Evolutionary conservation across 208 protist genomes (phyloP).

Genomic region (Borovskyia barvae): DNA sequence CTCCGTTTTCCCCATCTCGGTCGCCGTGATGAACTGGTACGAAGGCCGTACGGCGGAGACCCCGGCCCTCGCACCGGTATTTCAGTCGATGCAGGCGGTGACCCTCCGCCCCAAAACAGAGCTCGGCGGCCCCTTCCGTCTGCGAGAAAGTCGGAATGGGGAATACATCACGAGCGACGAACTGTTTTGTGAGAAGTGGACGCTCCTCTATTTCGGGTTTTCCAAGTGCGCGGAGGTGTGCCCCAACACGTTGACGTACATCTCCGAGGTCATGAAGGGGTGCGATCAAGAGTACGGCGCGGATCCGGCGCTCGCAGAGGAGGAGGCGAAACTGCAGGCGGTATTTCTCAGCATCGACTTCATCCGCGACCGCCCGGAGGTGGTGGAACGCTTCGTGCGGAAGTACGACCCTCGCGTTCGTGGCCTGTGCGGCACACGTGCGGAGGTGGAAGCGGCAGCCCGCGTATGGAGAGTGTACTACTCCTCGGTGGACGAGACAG

Average conservation of each 20-base stretch:
- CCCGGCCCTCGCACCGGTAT: constrained; percentile 44
- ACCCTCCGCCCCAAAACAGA: constrained; percentile 41
- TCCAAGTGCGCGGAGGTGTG: constrained; percentile 86
- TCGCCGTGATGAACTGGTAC: constrained; percentile 47
- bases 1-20: constrained; percentile 54
- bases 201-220: constrained; percentile 87
- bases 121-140: constrained; percentile 67
- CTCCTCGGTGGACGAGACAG: constrained; percentile 78
- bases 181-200: constrained; percentile 76
- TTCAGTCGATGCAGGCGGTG: constrained; percentile 40
- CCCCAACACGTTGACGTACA: constrained; percentile 67
- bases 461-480: constrained; percentile 81
- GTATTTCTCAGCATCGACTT: constrained; percentile 83
- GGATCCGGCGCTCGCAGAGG: constrained; percentile 24
- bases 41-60: constrained; percentile 34
- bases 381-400: constrained; percentile 62
- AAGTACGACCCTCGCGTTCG: constrained; percentile 61
- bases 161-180: constrained; percentile 64
- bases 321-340: constrained; percentile 54
- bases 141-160: constrained; percentile 60
- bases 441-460: constrained; percentile 57
- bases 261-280: constrained; percentile 55
- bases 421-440: constrained; percentile 51
- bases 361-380: constrained; percentile 65
- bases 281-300: constrained; percentile 43